phyloP scores from a whole-genome alignment of 805 yeast species.

The Nakazawaea laoshanensis region DNA sequence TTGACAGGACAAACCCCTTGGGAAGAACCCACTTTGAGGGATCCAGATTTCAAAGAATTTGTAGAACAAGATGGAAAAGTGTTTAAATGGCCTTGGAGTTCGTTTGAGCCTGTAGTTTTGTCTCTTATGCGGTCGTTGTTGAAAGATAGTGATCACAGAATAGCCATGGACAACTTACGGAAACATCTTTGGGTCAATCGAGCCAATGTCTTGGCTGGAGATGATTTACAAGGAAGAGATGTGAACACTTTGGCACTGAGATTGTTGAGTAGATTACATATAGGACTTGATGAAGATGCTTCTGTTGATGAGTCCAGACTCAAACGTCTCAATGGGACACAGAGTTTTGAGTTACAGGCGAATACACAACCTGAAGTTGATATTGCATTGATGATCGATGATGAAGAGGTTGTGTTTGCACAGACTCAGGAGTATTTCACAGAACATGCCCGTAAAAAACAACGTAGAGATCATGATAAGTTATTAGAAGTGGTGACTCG shows the following conservation, averaged over 20 bases:
- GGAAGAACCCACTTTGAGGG: slow-evolving; percentile 53
- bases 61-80: slow-evolving; percentile 37
- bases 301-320: slow-evolving; percentile 7
- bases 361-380: slow-evolving; percentile 42
- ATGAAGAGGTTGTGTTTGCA: slow-evolving; percentile 23
- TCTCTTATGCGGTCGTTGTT: slow-evolving; percentile 46
- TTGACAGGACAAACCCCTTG: slow-evolving; percentile 64
- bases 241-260: slow-evolving; percentile 41
- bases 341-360: slow-evolving; percentile 13
- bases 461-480: slow-evolving; percentile 22
- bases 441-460: slow-evolving; percentile 24
- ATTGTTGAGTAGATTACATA: slow-evolving; percentile 41
- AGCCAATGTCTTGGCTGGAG: slow-evolving; percentile 32
- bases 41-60: slow-evolving; percentile 35
- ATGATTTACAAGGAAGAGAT: slow-evolving; percentile 35
- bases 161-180: slow-evolving; percentile 29
- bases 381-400: slow-evolving; percentile 33
- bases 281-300: slow-evolving; percentile 44
- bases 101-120: slow-evolving; percentile 36
- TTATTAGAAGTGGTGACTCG: slow-evolving; percentile 30
- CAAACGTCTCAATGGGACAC: slow-evolving; percentile 14
- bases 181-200: slow-evolving; percentile 49
- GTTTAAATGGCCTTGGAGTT: slow-evolving; percentile 44
- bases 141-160: slow-evolving; percentile 37
- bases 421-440: slow-evolving; percentile 35